These are phyloP conservation scores for Entophlyctis helioformis DNA, from an alignment of 192 early-diverging fungal genomes.

Conservation along the genomic window DNA sequence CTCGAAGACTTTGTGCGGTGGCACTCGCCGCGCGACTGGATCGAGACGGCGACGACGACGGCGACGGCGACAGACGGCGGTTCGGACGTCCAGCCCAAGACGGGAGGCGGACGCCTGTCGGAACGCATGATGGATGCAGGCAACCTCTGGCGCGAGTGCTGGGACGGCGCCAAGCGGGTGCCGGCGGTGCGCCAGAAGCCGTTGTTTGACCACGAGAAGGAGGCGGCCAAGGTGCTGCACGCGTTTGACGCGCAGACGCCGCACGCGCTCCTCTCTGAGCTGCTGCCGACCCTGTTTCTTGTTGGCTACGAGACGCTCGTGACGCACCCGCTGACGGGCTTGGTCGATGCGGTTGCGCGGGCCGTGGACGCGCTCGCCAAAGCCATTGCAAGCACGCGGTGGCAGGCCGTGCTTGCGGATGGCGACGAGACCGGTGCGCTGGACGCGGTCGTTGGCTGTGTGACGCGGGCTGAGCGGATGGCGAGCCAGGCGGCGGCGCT, in stretches of 20 bases:
- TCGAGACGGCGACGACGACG: slow-evolving; percentile 33
- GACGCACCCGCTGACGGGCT: slow-evolving; percentile 37
- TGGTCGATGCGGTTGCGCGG: slow-evolving; percentile 22
- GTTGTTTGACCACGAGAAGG: slow-evolving; percentile 63
- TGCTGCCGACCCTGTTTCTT: slow-evolving; percentile 64
- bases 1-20: slow-evolving; percentile 88
- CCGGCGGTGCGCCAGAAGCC: slow-evolving; percentile 62
- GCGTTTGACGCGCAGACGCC: slow-evolving; percentile 38
- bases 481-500: slow-evolving; percentile 5
- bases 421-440: background rate
- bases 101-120: slow-evolving; percentile 36
- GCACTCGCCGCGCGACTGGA: slow-evolving; percentile 93
- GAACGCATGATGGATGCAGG: slow-evolving; percentile 65
- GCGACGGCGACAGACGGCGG: slow-evolving; percentile 16
- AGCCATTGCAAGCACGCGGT: background rate
- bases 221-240: slow-evolving; percentile 65
- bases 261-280: slow-evolving; percentile 1
- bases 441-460: background rate
- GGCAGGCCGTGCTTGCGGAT: background rate
- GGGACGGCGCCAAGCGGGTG: slow-evolving; percentile 50
- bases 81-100: slow-evolving; percentile 15
- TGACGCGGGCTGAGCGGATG: slow-evolving; percentile 9
- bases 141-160: slow-evolving; percentile 83
- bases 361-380: slow-evolving; percentile 2
- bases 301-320: slow-evolving; percentile 62